A percentile compares a stretch with the other conserved stretches of the same genome.
These are phyloP conservation scores for Mucor plumbeus DNA, from an alignment of 371 early-diverging fungal species.

Conservation along the genomic window DNA sequence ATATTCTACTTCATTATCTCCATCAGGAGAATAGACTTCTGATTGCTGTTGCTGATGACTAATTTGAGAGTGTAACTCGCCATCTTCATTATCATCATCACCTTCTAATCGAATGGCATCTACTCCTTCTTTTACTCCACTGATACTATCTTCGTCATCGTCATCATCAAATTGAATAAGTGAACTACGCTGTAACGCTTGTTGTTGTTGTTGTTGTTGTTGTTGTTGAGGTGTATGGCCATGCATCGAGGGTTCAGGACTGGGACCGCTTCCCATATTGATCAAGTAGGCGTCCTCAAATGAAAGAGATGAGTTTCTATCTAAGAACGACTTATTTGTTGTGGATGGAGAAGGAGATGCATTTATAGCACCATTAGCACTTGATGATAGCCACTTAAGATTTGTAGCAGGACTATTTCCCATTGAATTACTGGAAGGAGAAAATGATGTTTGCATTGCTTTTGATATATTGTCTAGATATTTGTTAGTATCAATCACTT, in stretches of 20 bases:
- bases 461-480: constrained; percentile 52
- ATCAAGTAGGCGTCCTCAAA: constrained; percentile 69
- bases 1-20: constrained; percentile 64
- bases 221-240: background rate
- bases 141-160: constrained; percentile 23
- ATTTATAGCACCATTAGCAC: constrained; percentile 31
- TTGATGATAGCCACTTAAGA: constrained; percentile 45
- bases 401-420: constrained; percentile 37
- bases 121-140: background rate
- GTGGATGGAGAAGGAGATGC: constrained; percentile 21
- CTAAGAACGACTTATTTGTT: constrained; percentile 10
- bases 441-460: constrained; percentile 56
- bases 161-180: constrained; percentile 53
- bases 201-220: constrained; percentile 22
- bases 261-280: constrained; percentile 59
- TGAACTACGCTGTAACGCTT: constrained; percentile 30
- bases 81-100: constrained; percentile 8
- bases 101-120: constrained; percentile 32
- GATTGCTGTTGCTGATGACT: constrained; percentile 5
- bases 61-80: background rate
- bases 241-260: constrained; percentile 29
- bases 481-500: background rate
- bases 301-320: constrained; percentile 50
- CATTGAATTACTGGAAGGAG: constrained; percentile 32
- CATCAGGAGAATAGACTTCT: constrained; percentile 63